Evolutionary conservation across 139 green algal species (phyloP).

Genomic region (Chlamydomonas sp.): DNA sequence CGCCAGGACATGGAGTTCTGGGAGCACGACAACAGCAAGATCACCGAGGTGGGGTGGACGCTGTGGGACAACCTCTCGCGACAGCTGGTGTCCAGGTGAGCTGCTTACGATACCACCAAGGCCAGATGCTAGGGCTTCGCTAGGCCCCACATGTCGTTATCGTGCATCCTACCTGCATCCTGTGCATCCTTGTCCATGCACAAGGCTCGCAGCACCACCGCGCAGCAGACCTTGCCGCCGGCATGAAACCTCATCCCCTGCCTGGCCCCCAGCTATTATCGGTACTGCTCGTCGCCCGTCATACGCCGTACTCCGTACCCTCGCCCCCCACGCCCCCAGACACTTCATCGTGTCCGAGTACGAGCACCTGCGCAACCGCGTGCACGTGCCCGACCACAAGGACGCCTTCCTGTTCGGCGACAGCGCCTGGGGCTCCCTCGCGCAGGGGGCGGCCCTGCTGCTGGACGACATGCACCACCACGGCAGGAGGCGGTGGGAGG

Average conservation of each 20-base stretch:
- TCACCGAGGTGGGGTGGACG: slow-evolving; percentile 53
- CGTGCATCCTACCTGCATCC: neutral
- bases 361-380: slow-evolving; percentile 21
- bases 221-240: too few relatives aligned
- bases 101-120: neutral
- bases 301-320: neutral
- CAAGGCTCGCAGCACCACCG: neutral
- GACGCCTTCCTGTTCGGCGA: slow-evolving; percentile 37
- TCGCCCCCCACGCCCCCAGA: slow-evolving; percentile 2
- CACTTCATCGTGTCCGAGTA: slow-evolving; percentile 48
- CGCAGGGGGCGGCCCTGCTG: slow-evolving; percentile 14
- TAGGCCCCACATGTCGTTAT: neutral
- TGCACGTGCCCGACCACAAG: slow-evolving; percentile 51
- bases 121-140: neutral
- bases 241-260: neutral
- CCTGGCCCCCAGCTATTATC: neutral
- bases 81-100: slow-evolving; percentile 34
- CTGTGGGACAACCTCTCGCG: slow-evolving; percentile 42
- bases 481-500: neutral
- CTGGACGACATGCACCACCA: slow-evolving; percentile 24
- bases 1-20: slow-evolving; percentile 20
- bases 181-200: neutral
- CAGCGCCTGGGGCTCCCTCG: slow-evolving; percentile 2
- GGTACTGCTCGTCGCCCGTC: neutral
- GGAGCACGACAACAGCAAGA: slow-evolving; percentile 29